phyloP scores from a whole-genome alignment of 768 basidiomycete genomes.

The Paxillus rubicundulus region DNA sequence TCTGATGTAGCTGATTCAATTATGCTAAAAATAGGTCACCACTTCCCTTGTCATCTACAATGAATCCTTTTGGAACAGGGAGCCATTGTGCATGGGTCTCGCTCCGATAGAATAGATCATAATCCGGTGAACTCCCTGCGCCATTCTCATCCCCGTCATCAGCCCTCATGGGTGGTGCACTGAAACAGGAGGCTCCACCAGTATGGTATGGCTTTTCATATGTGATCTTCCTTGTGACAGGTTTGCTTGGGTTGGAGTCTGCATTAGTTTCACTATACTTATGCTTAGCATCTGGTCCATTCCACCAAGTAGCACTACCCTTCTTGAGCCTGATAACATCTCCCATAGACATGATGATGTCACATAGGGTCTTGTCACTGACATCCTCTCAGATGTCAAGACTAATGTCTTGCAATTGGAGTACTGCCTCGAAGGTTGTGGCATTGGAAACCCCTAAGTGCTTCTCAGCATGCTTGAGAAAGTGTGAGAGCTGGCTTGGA shows the following conservation, averaged over 20 bases:
- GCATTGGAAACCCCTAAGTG: not conserved
- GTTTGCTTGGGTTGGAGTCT: not conserved
- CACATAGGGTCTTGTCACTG: not conserved
- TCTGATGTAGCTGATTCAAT: not conserved
- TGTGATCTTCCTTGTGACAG: not conserved
- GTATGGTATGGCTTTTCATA: slow-evolving; percentile 3
- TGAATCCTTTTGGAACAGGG: not conserved
- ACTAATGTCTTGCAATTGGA: not conserved
- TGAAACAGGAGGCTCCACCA: not conserved
- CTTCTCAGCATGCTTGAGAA: slow-evolving; percentile 4
- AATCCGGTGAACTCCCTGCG: not conserved
- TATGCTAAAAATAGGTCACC: not conserved
- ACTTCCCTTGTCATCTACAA: not conserved
- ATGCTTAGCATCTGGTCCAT: slow-evolving; percentile 1
- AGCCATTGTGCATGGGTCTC: not conserved
- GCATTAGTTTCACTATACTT: not conserved
- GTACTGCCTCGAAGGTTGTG: not conserved
- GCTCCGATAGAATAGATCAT: no score
- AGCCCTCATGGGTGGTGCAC: not conserved
- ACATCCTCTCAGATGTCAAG: not conserved
- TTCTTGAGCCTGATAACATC: slow-evolving; percentile 6
- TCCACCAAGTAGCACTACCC: slow-evolving; percentile 2
- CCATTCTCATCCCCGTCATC: not conserved
- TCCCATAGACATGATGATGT: not conserved
- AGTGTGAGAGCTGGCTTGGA: not conserved